Conservation (phyloP, 106 monocot genomes). For the Vanilla planifolia region DNA sequence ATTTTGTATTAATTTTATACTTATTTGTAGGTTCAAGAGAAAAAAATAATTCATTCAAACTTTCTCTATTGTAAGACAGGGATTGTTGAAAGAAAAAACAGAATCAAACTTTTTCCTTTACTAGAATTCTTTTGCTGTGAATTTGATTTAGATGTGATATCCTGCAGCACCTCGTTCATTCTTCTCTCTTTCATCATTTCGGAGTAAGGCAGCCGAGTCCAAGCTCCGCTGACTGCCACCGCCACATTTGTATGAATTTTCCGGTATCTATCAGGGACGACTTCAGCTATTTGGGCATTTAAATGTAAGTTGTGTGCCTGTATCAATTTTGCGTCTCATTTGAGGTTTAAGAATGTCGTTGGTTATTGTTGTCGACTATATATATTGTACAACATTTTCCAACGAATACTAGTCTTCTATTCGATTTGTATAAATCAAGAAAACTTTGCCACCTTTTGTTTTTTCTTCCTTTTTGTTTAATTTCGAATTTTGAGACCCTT, state of each 20-base stretch:
- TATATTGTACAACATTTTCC: neutral
- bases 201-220: conserved; percentile 70
- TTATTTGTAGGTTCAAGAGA: too few relatives aligned
- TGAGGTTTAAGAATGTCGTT: neutral
- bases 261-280: neutral
- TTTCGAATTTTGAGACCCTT: too few relatives aligned
- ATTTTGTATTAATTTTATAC: too few relatives aligned
- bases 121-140: too few relatives aligned
- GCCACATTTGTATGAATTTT: neutral
- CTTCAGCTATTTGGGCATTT: neutral
- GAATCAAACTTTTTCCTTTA: too few relatives aligned
- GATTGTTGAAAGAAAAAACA: too few relatives aligned
- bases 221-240: conserved; percentile 51
- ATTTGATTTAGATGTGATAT: neutral
- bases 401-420: neutral
- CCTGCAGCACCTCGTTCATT: conserved; percentile 83
- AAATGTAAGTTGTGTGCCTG: conserved; percentile 3
- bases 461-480: too few relatives aligned
- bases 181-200: conserved; percentile 87
- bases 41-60: too few relatives aligned
- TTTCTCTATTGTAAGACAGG: too few relatives aligned
- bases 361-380: conserved; percentile 4
- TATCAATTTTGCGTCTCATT: conserved; percentile 13
- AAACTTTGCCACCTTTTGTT: neutral
- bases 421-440: conserved; percentile 17